Base-by-base conservation (phyloP, 352 stramenopile species). In the Saprolegnia diclina region DNA sequence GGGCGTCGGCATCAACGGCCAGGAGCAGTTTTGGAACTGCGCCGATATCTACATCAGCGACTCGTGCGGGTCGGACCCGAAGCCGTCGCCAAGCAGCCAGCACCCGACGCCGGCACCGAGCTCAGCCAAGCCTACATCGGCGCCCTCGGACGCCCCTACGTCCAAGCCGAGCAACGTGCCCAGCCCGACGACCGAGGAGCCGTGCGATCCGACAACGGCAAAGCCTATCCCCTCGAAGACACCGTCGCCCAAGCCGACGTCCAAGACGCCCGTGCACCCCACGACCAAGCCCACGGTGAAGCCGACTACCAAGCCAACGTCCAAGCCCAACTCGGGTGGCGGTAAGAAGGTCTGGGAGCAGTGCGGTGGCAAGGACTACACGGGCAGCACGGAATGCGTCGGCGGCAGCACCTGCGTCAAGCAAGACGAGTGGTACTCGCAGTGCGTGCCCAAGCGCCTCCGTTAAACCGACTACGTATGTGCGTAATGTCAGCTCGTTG, bases 1-100 rank as follows among this genome's bases (percentile, higher is more conserved):
- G 22, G 53, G 66, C 56, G 21, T 29, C 3, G 48, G 24, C 48
- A 21, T 26, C 48, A 45, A 19, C 64, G 71, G 67, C 54, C 63
- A 65, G 4, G 64, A 74, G 35, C 64, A 24, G 0, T 72, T 74
- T 54, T 74, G 70, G 70, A 74, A 74, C 48, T 74, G 70, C 48
- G 70, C 70, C n/a, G 56, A 74, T 52, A 62, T 74, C 9, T 50
- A 65, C 42, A 54, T 65, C 42, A 42, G 16, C 57, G 38, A 65
- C 57, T 19, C 38, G 11, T 65, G 57, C 48, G 48, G 48, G 44
- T 52, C 44, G 16, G n/a, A 52, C 44, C 44, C 44, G 44, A 21
- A 18, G 14, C 44, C 44, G 44, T 52, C 44, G 16, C 16, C 10
- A 10, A 10, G 11, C 10, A 22, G 11, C 21, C 46, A 11, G 7